Evolutionary conservation across 371 early-diverging fungal species (phyloP).

Genomic region (Fennellomyces sp.): DNA sequence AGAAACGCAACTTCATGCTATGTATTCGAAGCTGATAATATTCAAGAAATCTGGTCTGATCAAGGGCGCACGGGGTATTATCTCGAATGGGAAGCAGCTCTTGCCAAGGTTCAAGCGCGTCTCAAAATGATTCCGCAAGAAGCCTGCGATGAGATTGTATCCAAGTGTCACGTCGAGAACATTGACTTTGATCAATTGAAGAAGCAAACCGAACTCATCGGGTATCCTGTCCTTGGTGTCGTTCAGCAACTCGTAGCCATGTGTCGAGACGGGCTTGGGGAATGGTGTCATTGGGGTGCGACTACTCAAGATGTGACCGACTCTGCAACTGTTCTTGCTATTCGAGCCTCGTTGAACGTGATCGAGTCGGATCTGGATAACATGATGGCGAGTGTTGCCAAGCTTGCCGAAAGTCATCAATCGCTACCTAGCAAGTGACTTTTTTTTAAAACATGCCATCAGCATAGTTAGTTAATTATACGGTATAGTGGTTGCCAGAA

Average conservation of each 20-base stretch:
- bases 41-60: slow-evolving; percentile 26
- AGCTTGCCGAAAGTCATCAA: slow-evolving; percentile 13
- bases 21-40: too few species aligned
- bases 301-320: slow-evolving; percentile 28
- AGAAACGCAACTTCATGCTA: too few species aligned
- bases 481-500: slow-evolving; percentile 19
- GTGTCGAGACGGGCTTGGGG: slow-evolving; percentile 13
- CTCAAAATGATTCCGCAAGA: slow-evolving; percentile 22
- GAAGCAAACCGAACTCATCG: slow-evolving; percentile 19
- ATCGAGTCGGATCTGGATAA: slow-evolving; percentile 14
- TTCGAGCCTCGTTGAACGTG: slow-evolving; percentile 10
- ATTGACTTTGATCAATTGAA: slow-evolving; percentile 24
- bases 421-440: slow-evolving; percentile 18
- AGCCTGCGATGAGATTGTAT: slow-evolving; percentile 15
- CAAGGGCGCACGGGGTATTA: slow-evolving; percentile 15
- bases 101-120: slow-evolving; percentile 18
- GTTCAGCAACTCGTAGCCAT: slow-evolving; percentile 16
- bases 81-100: slow-evolving; percentile 23
- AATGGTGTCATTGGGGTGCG: slow-evolving; percentile 21
- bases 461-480: not conserved
- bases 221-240: slow-evolving; percentile 23
- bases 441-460: not conserved
- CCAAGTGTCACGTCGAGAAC: slow-evolving; percentile 8
- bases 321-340: slow-evolving; percentile 19
- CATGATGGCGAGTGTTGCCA: slow-evolving; percentile 10